Conservation (phyloP, 495 filamentous ascomycete species). For the Darksidea phi region DNA sequence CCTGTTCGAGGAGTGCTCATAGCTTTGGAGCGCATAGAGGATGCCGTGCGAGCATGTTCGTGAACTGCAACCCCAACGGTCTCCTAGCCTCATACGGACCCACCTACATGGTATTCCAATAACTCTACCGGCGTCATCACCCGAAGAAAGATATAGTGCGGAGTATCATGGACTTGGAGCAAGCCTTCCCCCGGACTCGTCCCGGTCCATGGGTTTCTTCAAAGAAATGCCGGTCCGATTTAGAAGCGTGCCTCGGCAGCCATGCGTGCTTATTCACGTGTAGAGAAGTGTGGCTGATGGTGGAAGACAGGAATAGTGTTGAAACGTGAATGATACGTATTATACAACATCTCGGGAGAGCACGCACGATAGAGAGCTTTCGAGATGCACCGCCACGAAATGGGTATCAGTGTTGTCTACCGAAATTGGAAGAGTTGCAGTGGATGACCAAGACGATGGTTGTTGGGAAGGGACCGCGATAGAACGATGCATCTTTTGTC, state of each 20-base stretch:
- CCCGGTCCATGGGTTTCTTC: neutral
- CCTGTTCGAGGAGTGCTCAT: no score
- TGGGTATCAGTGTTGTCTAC: neutral
- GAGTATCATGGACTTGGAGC: no score
- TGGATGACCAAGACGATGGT: no score
- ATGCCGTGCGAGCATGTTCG: no score
- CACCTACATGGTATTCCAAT: no score
- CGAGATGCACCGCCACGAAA: conserved; percentile 15
- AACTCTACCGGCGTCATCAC: no score
- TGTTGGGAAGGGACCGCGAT: no score
- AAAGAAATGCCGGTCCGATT: neutral
- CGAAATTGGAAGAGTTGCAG: neutral
- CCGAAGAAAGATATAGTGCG: no score
- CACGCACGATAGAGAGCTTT: conserved; percentile 1
- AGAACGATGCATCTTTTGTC: no score
- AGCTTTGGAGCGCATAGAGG: no score
- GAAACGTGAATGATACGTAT: conserved; percentile 11
- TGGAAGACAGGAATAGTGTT: neutral
- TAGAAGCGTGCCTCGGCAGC: neutral
- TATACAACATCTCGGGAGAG: conserved; percentile 2
- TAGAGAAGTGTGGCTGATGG: neutral
- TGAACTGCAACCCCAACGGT: no score
- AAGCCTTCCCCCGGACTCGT: neutral
- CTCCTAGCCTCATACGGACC: no score
- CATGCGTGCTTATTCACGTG: neutral